A percentile compares a stretch with the other conserved stretches of the same genome.
Evolutionary conservation across 2,329 filamentous ascomycete genomes (phyloP).

Genomic region (Aspergillus felis): DNA sequence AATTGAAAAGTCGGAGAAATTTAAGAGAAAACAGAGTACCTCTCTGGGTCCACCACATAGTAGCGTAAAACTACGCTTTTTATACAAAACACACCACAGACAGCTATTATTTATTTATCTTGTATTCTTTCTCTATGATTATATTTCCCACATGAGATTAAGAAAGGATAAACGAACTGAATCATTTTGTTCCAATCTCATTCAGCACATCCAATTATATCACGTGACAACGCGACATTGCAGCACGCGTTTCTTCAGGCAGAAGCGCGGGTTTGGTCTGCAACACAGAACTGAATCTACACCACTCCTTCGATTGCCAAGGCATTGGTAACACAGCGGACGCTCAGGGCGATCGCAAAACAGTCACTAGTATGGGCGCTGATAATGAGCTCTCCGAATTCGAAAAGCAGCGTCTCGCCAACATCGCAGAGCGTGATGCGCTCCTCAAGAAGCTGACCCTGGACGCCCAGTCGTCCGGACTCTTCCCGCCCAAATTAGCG

Average conservation of each 20-base stretch:
- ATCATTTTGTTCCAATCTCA: not conserved
- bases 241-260: constrained; percentile 11
- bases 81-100: not conserved
- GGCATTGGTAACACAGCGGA: constrained; percentile 5
- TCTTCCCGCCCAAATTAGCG: constrained; percentile 53
- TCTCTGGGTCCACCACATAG: not conserved
- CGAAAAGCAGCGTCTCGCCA: constrained; percentile 77
- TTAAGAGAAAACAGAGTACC: not conserved
- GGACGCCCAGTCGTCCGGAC: constrained; percentile 64
- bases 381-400: constrained; percentile 69
- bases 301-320: not conserved
- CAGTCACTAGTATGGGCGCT: constrained; percentile 26
- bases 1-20: not conserved
- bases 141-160: not conserved
- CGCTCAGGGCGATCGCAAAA: constrained; percentile 2
- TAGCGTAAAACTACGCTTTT: not conserved
- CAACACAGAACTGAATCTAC: not conserved
- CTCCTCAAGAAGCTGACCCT: constrained; percentile 72
- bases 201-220: not conserved
- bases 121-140: not conserved
- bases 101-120: not conserved
- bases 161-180: not conserved
- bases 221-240: constrained; percentile 22
- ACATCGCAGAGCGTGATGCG: constrained; percentile 81
- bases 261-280: not conserved